Conservation (phyloP, 768 basidiomycete species). For the Tylopilus cervinicoccineus region DNA sequence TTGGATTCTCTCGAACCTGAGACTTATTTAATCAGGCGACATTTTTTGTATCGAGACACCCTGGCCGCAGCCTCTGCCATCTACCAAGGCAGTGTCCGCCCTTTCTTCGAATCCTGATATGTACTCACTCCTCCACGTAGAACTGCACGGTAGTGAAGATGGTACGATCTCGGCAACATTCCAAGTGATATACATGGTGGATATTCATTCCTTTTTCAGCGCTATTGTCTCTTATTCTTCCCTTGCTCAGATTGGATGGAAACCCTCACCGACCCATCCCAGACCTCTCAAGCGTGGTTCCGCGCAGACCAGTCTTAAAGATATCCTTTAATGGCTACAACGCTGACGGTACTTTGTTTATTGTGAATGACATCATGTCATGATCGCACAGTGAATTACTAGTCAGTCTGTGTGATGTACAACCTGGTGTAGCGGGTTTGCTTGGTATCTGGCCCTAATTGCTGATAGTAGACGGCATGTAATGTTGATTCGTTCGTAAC, state of each 20-base stretch:
- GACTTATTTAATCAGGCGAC: constrained; percentile 43
- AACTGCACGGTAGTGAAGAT: constrained; percentile 79
- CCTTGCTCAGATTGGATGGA: constrained; percentile 74
- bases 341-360: background rate
- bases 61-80: constrained; percentile 89
- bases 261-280: constrained; percentile 63
- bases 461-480: background rate
- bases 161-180: constrained; percentile 92
- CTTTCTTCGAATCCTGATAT: background rate
- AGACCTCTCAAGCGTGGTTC: constrained; percentile 63
- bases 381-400: background rate
- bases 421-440: background rate
- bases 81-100: constrained; percentile 65
- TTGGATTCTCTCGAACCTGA: background rate
- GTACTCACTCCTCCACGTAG: constrained; percentile 37
- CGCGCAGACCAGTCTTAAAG: constrained; percentile 57
- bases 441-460: background rate
- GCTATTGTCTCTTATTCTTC: background rate
- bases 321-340: constrained; percentile 40
- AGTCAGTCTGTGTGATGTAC: background rate
- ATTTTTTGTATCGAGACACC: constrained; percentile 77
- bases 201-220: constrained; percentile 16
- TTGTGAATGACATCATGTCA: background rate
- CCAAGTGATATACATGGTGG: constrained; percentile 90
- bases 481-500: background rate